phyloP scores from a whole-genome alignment of 306 rosid species.

The Erythrophleum fordii region DNA sequence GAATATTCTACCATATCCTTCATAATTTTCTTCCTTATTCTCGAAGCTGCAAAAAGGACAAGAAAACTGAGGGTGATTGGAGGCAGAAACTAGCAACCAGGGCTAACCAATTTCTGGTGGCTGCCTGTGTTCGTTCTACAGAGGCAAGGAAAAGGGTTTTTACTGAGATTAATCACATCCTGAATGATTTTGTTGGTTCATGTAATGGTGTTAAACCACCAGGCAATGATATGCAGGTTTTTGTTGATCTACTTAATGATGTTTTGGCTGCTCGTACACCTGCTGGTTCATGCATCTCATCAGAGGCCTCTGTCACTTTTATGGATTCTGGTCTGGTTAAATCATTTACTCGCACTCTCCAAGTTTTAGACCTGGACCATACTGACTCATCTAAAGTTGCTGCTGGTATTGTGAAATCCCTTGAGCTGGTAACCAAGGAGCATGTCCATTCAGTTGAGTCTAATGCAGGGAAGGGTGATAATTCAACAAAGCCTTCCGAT shows the following conservation, averaged over 20 bases:
- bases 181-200: conserved; percentile 77
- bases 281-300: conserved; percentile 78
- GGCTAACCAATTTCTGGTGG: conserved; percentile 89
- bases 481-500: conserved; percentile 65
- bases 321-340: conserved; percentile 84
- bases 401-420: conserved; percentile 81
- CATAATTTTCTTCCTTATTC: conserved; percentile 74
- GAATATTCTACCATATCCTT: conserved; percentile 84
- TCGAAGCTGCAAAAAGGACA: conserved; percentile 77
- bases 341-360: conserved; percentile 70
- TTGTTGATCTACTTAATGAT: conserved; percentile 86
- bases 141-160: conserved; percentile 94
- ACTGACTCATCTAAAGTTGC: conserved; percentile 89
- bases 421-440: conserved; percentile 91
- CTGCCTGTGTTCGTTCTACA: conserved; percentile 90
- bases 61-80: conserved; percentile 92
- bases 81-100: conserved; percentile 94
- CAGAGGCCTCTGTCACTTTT: conserved; percentile 88
- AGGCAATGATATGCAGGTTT: conserved; percentile 70
- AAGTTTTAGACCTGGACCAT: conserved; percentile 92
- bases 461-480: conserved; percentile 68
- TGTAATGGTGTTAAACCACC: conserved; percentile 67
- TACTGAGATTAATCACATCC: conserved; percentile 67
- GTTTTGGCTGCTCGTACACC: conserved; percentile 89
- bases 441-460: conserved; percentile 74